These are phyloP conservation scores for Talaromyces atroroseus DNA, from an alignment of 2,329 filamentous ascomycete species.

Conservation along the genomic window DNA sequence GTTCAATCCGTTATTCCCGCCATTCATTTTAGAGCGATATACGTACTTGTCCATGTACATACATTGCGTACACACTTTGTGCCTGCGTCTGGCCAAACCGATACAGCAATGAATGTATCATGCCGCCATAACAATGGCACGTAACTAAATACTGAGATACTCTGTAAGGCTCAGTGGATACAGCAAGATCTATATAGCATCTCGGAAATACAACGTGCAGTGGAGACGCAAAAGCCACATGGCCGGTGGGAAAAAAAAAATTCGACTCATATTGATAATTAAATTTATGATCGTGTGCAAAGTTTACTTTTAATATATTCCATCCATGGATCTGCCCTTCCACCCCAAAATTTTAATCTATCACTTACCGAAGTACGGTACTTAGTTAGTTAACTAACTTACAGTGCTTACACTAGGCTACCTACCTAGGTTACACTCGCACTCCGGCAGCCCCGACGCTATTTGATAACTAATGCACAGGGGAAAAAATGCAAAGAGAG, in stretches of 20 bases:
- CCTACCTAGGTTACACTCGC: neutral
- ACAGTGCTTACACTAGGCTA: too few species aligned
- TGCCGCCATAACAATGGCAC: too few species aligned
- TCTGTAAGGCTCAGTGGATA: neutral
- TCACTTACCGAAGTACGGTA: too few species aligned
- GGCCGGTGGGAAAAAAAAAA: neutral
- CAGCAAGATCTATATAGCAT: neutral
- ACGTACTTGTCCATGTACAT: neutral
- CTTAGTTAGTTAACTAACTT: too few species aligned
- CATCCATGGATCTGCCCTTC: neutral
- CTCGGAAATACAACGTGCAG: neutral
- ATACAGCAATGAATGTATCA: too few species aligned
- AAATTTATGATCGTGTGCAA: too few species aligned
- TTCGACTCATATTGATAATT: neutral
- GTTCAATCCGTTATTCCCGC: neutral
- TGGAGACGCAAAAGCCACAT: neutral
- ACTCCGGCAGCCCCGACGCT: neutral
- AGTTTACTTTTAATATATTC: neutral
- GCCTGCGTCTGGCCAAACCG: too few species aligned
- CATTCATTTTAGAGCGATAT: neutral
- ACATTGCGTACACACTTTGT: too few species aligned
- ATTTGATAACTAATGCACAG: too few species aligned
- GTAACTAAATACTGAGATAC: too few species aligned
- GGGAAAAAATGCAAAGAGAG: neutral
- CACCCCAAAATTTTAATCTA: neutral